These are phyloP conservation scores for Neocatenulostroma microsporum DNA, from an alignment of 2,329 filamentous ascomycete species.

Conservation along the genomic window DNA sequence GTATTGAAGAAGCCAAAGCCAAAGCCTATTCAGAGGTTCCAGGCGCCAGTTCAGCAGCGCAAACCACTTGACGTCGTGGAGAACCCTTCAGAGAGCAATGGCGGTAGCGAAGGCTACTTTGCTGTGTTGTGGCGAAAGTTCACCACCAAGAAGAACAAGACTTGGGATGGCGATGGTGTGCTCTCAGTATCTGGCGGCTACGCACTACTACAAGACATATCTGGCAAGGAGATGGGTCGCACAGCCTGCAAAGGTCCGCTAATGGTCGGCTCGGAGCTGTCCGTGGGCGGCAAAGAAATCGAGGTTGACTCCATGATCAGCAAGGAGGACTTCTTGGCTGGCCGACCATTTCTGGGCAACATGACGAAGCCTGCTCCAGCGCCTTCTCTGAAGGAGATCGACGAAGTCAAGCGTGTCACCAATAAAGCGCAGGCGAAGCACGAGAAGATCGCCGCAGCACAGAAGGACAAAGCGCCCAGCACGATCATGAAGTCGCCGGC, in stretches of 20 bases:
- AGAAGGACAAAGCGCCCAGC: slow-evolving; percentile 31
- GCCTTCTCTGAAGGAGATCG: slow-evolving; percentile 20
- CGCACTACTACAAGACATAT: slow-evolving; percentile 54
- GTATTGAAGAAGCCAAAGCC: slow-evolving; percentile 25
- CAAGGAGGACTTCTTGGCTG: slow-evolving; percentile 43
- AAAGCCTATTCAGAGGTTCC: slow-evolving; percentile 16
- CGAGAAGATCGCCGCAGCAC: slow-evolving; percentile 33
- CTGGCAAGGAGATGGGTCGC: slow-evolving; percentile 56
- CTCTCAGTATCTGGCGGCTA: slow-evolving; percentile 51
- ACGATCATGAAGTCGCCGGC: slow-evolving; percentile 32
- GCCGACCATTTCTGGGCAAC: slow-evolving; percentile 21
- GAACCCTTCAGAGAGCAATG: slow-evolving; percentile 12
- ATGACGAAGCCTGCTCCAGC: slow-evolving; percentile 23
- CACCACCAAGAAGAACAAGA: slow-evolving; percentile 67
- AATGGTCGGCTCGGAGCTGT: slow-evolving; percentile 53
- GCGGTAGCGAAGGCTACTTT: slow-evolving; percentile 34
- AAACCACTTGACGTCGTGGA: slow-evolving; percentile 25
- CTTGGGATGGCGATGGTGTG: slow-evolving; percentile 67
- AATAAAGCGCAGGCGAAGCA: slow-evolving; percentile 26
- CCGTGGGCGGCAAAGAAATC: slow-evolving; percentile 59
- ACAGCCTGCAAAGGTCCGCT: slow-evolving; percentile 49
- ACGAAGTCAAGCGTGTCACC: slow-evolving; percentile 18
- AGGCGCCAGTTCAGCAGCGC: slow-evolving; percentile 16
- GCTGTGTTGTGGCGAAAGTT: slow-evolving; percentile 51
- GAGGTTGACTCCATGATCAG: slow-evolving; percentile 57